Base-by-base conservation (phyloP, 2,329 filamentous ascomycete species). In the Coniochaeta hoffmannii region DNA sequence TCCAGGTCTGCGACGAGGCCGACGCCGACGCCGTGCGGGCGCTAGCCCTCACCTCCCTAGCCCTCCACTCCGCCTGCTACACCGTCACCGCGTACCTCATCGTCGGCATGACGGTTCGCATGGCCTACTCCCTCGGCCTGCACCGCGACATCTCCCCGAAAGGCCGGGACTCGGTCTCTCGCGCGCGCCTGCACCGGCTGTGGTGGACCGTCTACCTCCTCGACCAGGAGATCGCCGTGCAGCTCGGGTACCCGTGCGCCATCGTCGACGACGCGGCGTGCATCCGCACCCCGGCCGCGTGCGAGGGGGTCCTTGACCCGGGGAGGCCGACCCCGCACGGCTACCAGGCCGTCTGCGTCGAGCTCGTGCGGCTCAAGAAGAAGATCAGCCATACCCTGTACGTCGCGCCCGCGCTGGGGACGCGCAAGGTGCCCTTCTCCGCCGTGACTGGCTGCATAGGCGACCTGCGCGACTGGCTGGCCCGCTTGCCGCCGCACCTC, bases 201-300 rank as follows among this genome's bases (percentile, higher is more conserved):
- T 57, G 53, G 55, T 57, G 53, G 55, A 57, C 55, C 8, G 31
- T 57, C n/a, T 57, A 57, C 53, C 55, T 54, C 5, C 52, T 57
- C 44, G 55, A 57, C 55, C 55, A 57, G 26, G 55, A 57, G 24
- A 34, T 57, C 14, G 55, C 55, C 6, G 28, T 53, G 12, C 55
- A 54, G 46, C 55, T 55, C 32, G 55, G 55, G 1, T 57, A 54
- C 53, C 55, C 55, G 1, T 57, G 32, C 46, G 55, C 55, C 55
- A 53, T 57, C 34, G 55, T 54, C 44, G 55, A 54, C 52, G 26
- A 52, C 44, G 44, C 49, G 15, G 53, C 28, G 2, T 44, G 55
- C 19, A 30, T 57, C 46, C 52, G 50, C 10, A 57, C 55, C 15
- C 55, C 55, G 1, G 6, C 30, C 2, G 32, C 52, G 4, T 44